Evolutionary conservation across 805 yeast genomes (phyloP), one percentile per base, ranked within the genome.

Genomic region (Spencermartinsiella europaea): DNA sequence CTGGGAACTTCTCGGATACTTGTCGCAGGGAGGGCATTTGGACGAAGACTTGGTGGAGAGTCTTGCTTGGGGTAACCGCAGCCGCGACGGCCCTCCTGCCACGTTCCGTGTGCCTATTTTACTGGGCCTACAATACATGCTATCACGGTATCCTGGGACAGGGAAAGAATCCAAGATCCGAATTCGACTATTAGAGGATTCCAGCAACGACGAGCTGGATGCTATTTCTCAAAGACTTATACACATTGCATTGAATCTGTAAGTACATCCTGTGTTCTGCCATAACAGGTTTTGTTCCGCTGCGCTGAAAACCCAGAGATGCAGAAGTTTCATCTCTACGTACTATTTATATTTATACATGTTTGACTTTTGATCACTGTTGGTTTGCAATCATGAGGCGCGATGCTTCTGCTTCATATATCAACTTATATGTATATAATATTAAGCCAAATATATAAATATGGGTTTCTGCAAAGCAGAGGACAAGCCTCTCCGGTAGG

Each of bases 91-190:
- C n/a, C 5, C 14, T 7, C 31, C n/a, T 4, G 28, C 34, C 5
- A 7, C 21, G 12, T 14, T 16, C 5, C 16, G 16, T 25, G 17
- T 42, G 4, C 40, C 45, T 14, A 16, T 40, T 5, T 21, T 44
- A 21, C 46, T 45, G 34, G 48, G 46, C 5, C 34, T 45, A 5
- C 45, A 45, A n/a, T 45, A 45, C 31, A 22, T 34, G 14, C 17
- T 42, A 5, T 21, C 39, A 14, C 21, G 34, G 31, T 16, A 19
- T 17, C 25, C 39, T 14, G 12, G 16, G 21, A n/a, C 44, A 3
- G 19, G 31, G 8, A 28, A 27, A 33, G 49, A 45, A 17, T 49
- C 52, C 22, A 34, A 40, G 16, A 49, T 49, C 27, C 49, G 52
- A 5, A 12, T 42, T 3, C 35, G 47, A 12, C 40, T 49, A 4